phyloP scores from a whole-genome alignment of 208 protist species.

The Trypanosoma brucei region DNA sequence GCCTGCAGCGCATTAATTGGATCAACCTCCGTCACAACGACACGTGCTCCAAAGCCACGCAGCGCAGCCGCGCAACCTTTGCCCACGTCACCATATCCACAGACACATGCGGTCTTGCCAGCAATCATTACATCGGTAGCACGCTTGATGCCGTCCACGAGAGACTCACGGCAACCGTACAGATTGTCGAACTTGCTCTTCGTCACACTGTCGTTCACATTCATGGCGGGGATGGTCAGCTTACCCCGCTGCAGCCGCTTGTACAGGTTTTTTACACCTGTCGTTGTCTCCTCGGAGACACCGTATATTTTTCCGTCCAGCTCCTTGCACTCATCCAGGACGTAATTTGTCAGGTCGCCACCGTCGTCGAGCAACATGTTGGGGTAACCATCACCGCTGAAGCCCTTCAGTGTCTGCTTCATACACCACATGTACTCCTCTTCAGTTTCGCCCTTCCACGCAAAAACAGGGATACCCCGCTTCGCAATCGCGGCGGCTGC shows the following conservation, averaged over 20 bases:
- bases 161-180: slow-evolving; percentile 99
- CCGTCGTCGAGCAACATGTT: slow-evolving; percentile 99
- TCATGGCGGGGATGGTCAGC: slow-evolving; percentile 98
- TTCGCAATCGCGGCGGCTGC: slow-evolving; percentile 86
- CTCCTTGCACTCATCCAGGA: slow-evolving; percentile 93
- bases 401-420: slow-evolving; percentile 89
- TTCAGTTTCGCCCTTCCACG: slow-evolving; percentile 99
- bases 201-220: slow-evolving; percentile 99
- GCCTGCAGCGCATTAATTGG: slow-evolving; percentile 99
- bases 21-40: slow-evolving; percentile 99
- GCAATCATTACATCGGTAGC: slow-evolving; percentile 99
- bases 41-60: slow-evolving; percentile 93
- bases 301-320: slow-evolving; percentile 94
- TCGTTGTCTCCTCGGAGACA: slow-evolving; percentile 99
- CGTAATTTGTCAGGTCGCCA: slow-evolving; percentile 97
- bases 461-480: slow-evolving; percentile 96
- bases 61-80: slow-evolving; percentile 98
- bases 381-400: slow-evolving; percentile 81
- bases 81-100: slow-evolving; percentile 99
- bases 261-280: slow-evolving; percentile 98
- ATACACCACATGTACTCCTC: slow-evolving; percentile 99
- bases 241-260: slow-evolving; percentile 92
- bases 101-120: slow-evolving; percentile 97
- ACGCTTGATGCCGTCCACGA: slow-evolving; percentile 99
- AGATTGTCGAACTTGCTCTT: slow-evolving; percentile 99